These are phyloP conservation scores for Hymenotorrendiella dingleyae DNA, from an alignment of 2,329 filamentous ascomycete species.

Conservation along the genomic window DNA sequence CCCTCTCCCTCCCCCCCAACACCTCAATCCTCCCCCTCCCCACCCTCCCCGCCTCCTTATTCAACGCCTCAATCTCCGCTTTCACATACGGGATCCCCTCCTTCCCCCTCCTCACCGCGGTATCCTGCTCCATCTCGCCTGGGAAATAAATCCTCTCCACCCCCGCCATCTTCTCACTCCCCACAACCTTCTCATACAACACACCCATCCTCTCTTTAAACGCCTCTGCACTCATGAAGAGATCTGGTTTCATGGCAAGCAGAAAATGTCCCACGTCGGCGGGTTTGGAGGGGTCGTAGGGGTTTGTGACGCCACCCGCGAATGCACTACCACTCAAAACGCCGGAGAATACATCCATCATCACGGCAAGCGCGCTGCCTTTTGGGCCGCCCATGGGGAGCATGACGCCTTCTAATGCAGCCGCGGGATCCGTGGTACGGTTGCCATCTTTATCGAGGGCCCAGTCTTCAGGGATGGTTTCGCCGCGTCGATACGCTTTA, in stretches of 20 bases:
- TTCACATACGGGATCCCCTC: constrained; percentile 54
- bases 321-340: constrained; percentile 73
- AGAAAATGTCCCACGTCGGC: constrained; percentile 72
- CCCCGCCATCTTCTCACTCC: constrained; percentile 47
- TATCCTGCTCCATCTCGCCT: constrained; percentile 55
- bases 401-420: constrained; percentile 73
- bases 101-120: constrained; percentile 43
- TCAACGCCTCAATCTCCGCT: constrained; percentile 50
- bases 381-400: constrained; percentile 82
- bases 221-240: constrained; percentile 66
- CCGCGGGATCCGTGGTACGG: constrained; percentile 64
- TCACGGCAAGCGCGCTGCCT: constrained; percentile 68
- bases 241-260: constrained; percentile 65
- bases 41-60: constrained; percentile 45
- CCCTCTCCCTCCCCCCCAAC: too few species aligned
- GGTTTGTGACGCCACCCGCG: constrained; percentile 69
- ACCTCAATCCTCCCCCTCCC: constrained; percentile 23
- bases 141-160: constrained; percentile 57
- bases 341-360: constrained; percentile 88
- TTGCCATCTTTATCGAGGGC: constrained; percentile 66
- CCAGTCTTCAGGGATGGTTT: constrained; percentile 69
- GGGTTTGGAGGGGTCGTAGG: constrained; percentile 64
- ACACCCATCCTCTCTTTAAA: constrained; percentile 58
- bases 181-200: constrained; percentile 48
- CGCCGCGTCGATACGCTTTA: constrained; percentile 60